A percentile compares a stretch with the other conserved stretches of the same genome.
phyloP scores from a whole-genome alignment of 1,284 basidiomycete genomes.

The Salmacisia buchloeana region DNA sequence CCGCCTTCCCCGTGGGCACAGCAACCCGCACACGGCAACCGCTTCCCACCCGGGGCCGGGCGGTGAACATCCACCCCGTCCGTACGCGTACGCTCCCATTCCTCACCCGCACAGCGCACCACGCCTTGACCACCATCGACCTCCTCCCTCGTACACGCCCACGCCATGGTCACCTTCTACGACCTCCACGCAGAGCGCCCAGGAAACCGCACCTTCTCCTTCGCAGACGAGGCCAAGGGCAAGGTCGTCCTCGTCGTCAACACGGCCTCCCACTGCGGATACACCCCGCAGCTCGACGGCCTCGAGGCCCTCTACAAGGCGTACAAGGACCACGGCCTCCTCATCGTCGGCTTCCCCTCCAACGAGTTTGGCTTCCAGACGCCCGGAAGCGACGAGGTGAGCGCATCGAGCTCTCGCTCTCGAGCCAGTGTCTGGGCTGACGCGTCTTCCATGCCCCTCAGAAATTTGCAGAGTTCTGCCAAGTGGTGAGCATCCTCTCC shows the following conservation, averaged over 20 bases:
- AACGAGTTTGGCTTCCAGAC: slow-evolving; percentile 65
- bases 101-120: background rate
- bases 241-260: slow-evolving; percentile 58
- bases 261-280: slow-evolving; percentile 62
- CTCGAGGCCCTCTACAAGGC: slow-evolving; percentile 77
- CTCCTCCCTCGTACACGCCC: background rate
- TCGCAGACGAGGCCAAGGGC: slow-evolving; percentile 52
- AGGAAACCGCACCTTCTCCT: slow-evolving; percentile 35
- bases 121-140: background rate
- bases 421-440: background rate
- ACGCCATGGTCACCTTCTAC: slow-evolving; percentile 45
- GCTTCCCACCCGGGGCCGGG: too few species aligned
- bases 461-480: slow-evolving; percentile 36
- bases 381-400: slow-evolving; percentile 41
- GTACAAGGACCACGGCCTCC: slow-evolving; percentile 69
- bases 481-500: slow-evolving; percentile 36
- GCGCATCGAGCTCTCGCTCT: background rate
- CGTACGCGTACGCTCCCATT: too few species aligned
- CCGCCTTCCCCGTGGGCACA: too few species aligned
- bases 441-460: background rate
- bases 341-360: slow-evolving; percentile 78
- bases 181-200: slow-evolving; percentile 44
- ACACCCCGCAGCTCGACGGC: slow-evolving; percentile 72
- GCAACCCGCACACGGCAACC: too few species aligned
- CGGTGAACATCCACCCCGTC: too few species aligned